Base-by-base conservation (phyloP, 1,284 basidiomycete genomes). In the Athelia psychrophila region DNA sequence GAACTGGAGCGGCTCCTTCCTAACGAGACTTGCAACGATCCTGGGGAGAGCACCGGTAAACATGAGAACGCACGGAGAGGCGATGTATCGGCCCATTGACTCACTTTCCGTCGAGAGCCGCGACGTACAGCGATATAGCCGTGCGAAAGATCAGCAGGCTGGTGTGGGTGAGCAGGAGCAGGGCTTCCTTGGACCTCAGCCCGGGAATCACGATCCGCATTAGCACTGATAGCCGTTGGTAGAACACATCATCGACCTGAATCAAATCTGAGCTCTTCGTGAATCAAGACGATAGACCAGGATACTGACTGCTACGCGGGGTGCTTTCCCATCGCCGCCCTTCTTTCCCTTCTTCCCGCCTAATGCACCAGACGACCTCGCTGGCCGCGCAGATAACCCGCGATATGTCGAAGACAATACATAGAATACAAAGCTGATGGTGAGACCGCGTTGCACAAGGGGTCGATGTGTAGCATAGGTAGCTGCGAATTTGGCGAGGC, bases 11-110 rank as follows among this genome's bases (percentile, higher is more conserved):
- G 92, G 86, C 64, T 91, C 84, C 9, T 91, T 91, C 47, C 94
- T 86, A n/a, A 98, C 96, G 8, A 98, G 81, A 18, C 93, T 93
- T 2, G 94, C 93, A 0, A 99, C 96, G 60, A 99, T 96, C 62
- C 92, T 94, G 60, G 30, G 10, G 50, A 45, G 35, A 49, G n/a
- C n/a, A n/a, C n/a, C n/a, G n/a, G n/a, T n/a, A n/a, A n/a, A n/a
- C n/a, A n/a, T n/a, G n/a, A n/a, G n/a, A n/a, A 42, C 15, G 23
- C 50, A 9, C 48, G 36, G 40, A 53, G 32, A 50, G 38, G 16
- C 54, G 30, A 49, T n/a, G n/a, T n/a, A n/a, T n/a, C n/a, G n/a
- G n/a, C 27, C 35, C 35, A n/a, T n/a, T n/a, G n/a, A n/a, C 20
- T 42, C 63, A 93, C 91, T 88, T 86, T 67, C 95, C 95, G 64